These are phyloP conservation scores for Schizosaccharomyces lindneri DNA, from an alignment of 805 yeast genomes.

Conservation along the genomic window DNA sequence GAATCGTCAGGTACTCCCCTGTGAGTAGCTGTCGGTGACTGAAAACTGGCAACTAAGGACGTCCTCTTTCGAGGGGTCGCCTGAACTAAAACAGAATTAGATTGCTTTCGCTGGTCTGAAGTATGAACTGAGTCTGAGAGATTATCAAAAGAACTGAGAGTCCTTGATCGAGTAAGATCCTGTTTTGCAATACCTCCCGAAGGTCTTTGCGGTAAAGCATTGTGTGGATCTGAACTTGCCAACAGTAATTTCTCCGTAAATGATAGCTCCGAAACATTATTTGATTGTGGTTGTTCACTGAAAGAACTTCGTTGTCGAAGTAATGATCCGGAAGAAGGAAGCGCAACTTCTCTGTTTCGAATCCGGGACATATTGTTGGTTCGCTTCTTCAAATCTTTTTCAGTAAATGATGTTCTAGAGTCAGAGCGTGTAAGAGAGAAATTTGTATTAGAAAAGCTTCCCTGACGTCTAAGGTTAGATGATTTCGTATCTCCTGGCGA, in stretches of 20 bases:
- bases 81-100: neutral
- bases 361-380: neutral
- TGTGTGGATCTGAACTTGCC: neutral
- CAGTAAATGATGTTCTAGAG: neutral
- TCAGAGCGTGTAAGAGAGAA: neutral
- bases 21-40: no score
- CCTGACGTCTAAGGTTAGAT: neutral
- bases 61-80: neutral
- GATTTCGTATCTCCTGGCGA: neutral
- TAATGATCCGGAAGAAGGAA: neutral
- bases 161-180: neutral
- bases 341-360: neutral
- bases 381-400: neutral
- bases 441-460: neutral
- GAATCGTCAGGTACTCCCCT: no score
- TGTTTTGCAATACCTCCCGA: no score
- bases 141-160: neutral
- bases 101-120: no score
- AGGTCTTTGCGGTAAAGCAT: no score
- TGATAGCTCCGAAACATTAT: neutral
- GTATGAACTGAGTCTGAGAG: no score
- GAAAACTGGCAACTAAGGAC: neutral
- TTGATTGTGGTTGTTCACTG: no score
- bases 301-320: no score
- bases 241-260: neutral